These are phyloP conservation scores for Leccinum subrobustum DNA, from an alignment of 1,284 basidiomycete genomes.

Conservation along the genomic window DNA sequence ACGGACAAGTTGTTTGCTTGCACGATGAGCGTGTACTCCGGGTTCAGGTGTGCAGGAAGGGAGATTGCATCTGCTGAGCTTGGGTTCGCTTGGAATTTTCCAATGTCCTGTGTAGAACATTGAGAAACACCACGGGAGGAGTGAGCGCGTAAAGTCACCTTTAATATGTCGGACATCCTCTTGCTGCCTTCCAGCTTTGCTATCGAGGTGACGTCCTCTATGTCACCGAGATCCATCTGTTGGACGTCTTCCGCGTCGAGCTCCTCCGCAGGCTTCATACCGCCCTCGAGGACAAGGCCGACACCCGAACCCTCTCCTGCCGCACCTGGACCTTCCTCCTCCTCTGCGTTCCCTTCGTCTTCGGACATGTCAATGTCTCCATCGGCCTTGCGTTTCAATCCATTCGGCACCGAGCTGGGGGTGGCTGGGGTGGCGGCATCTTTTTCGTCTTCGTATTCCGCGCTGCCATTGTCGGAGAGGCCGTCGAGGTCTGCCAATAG, in stretches of 20 bases:
- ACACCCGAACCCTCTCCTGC: constrained; percentile 45
- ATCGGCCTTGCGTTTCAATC: constrained; percentile 62
- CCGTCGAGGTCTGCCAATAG: constrained; percentile 85
- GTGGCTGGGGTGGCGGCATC: constrained; percentile 30
- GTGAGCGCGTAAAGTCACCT: constrained; percentile 46
- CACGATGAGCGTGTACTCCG: constrained; percentile 96
- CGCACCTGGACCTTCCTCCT: constrained; percentile 39
- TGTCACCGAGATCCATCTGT: constrained; percentile 80
- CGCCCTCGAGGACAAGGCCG: constrained; percentile 83
- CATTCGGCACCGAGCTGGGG: constrained; percentile 37
- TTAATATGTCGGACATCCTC: constrained; percentile 82
- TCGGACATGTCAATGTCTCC: constrained; percentile 52
- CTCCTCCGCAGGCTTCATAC: constrained; percentile 90
- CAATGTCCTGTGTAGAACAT: constrained; percentile 69
- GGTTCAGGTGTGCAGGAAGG: constrained; percentile 84
- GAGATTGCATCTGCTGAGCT: constrained; percentile 78
- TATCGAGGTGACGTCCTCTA: constrained; percentile 84
- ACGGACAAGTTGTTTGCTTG: constrained; percentile 98
- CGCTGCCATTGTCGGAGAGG: constrained; percentile 63
- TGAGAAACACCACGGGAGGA: background rate
- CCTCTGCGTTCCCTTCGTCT: constrained; percentile 43
- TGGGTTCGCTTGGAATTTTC: constrained; percentile 77
- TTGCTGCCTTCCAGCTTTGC: constrained; percentile 88
- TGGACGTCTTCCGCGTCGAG: constrained; percentile 91
- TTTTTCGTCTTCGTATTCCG: constrained; percentile 51